These are phyloP conservation scores for Fusarium protoensiforme DNA, from an alignment of 2,329 filamentous ascomycete species.

Conservation along the genomic window DNA sequence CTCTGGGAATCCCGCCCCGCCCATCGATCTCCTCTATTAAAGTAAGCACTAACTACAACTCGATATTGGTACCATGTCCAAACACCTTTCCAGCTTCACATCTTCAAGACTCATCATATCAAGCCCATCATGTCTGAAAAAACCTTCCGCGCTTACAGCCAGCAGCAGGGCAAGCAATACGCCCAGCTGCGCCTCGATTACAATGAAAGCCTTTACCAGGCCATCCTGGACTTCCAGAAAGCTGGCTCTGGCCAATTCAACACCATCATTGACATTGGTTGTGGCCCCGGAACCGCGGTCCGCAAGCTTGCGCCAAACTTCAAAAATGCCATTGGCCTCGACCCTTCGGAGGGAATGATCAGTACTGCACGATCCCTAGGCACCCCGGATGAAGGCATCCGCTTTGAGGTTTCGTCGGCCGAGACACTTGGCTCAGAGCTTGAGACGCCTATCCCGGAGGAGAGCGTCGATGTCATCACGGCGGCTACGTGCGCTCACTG, in stretches of 20 bases:
- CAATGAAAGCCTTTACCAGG: constrained; percentile 56
- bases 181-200: constrained; percentile 56
- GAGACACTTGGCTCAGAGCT: constrained; percentile 54
- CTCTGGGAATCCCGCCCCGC: background rate
- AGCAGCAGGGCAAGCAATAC: constrained; percentile 56
- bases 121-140: background rate
- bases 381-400: constrained; percentile 49
- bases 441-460: constrained; percentile 43
- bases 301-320: constrained; percentile 60
- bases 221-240: constrained; percentile 58
- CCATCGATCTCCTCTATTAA: background rate
- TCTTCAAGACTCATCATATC: background rate
- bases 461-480: constrained; percentile 61
- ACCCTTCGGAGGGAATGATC: constrained; percentile 66
- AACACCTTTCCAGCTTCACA: background rate
- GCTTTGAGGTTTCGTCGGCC: constrained; percentile 54
- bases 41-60: background rate
- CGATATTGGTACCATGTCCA: background rate
- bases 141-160: constrained; percentile 58
- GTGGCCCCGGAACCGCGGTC: constrained; percentile 64
- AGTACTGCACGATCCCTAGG: constrained; percentile 53
- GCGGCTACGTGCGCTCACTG: constrained; percentile 66
- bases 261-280: constrained; percentile 65
- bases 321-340: constrained; percentile 58
- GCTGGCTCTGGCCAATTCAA: constrained; percentile 56